Conservation (phyloP, 345 rosid genomes). For the Hibiscus syriacus region DNA sequence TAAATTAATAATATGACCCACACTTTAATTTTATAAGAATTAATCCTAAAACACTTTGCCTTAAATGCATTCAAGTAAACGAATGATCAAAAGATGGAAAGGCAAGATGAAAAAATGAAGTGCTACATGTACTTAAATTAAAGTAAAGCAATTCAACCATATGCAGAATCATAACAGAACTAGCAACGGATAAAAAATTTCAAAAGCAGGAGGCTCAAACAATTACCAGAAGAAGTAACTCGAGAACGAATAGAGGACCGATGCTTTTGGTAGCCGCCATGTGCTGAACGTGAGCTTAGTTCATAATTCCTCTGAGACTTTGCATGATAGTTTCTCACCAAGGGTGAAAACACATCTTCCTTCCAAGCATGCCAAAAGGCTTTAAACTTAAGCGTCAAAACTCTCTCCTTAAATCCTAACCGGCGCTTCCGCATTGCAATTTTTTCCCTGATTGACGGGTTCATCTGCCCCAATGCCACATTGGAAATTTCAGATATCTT, state of each 20-base stretch:
- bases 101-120: not conserved
- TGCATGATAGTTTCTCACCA: slow-evolving; percentile 44
- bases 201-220: no score
- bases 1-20: not conserved
- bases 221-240: no score
- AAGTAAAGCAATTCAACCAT: not conserved
- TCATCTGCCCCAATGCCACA: slow-evolving; percentile 20
- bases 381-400: no score
- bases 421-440: slow-evolving; percentile 36
- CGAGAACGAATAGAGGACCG: no score
- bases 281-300: slow-evolving; percentile 33
- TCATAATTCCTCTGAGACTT: slow-evolving; percentile 66
- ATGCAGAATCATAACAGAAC: not conserved
- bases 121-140: no score
- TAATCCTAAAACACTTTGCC: not conserved
- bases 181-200: not conserved
- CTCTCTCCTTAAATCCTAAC: no score
- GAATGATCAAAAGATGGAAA: not conserved
- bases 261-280: slow-evolving; percentile 47
- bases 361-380: slow-evolving; percentile 80
- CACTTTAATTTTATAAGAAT: not conserved
- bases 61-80: no score
- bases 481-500: slow-evolving; percentile 25
- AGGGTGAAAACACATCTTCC: slow-evolving; percentile 62
- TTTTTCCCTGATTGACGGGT: slow-evolving; percentile 35